phyloP scores from a whole-genome alignment of 306 rosid genomes.

The Glycine soja region DNA sequence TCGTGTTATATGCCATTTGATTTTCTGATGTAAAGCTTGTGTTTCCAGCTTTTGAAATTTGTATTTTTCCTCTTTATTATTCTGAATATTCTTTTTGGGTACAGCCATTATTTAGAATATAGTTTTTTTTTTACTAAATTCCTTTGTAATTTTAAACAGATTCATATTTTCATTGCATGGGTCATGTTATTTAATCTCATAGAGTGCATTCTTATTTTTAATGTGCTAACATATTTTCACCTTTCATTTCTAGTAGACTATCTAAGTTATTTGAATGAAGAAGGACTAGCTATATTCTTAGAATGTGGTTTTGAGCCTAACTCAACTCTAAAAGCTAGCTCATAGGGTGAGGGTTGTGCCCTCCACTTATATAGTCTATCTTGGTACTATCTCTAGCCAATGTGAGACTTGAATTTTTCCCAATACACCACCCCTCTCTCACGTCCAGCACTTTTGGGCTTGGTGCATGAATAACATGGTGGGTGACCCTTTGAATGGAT shows the following conservation, averaged over 20 bases:
- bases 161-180: conserved; percentile 2
- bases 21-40: neutral
- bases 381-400: too few species aligned
- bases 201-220: neutral
- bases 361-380: too few species aligned
- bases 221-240: neutral
- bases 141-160: conserved; percentile 15
- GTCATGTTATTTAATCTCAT: neutral
- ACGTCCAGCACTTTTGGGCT: too few species aligned
- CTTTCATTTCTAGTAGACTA: neutral
- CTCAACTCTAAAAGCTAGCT: too few species aligned
- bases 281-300: neutral
- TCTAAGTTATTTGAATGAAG: conserved; percentile 1
- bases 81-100: too few species aligned
- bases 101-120: neutral
- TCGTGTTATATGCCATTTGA: neutral
- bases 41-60: conserved; percentile 15
- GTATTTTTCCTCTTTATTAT: neutral
- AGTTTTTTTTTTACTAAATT: neutral
- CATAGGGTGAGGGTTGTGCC: too few species aligned
- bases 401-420: too few species aligned
- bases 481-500: too few species aligned
- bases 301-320: too few species aligned
- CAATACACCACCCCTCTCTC: too few species aligned
- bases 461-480: too few species aligned